These are phyloP conservation scores for Phytophthora litchii DNA, from an alignment of 352 stramenopile genomes.

Conservation along the genomic window DNA sequence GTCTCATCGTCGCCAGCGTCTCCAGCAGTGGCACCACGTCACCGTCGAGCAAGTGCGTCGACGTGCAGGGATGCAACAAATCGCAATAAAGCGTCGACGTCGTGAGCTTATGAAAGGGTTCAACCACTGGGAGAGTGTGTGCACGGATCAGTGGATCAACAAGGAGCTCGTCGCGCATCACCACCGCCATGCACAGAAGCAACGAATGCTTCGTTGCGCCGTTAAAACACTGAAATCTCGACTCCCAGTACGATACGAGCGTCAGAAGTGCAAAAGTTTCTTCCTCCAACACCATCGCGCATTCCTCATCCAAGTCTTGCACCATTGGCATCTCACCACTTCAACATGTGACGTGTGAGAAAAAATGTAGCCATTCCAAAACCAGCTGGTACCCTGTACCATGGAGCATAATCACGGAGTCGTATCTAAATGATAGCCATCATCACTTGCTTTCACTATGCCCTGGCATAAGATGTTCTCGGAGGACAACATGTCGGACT, in stretches of 20 bases:
- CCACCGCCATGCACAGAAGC: slow-evolving; percentile 22
- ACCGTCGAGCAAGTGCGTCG: not conserved
- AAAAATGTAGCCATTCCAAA: slow-evolving; percentile 13
- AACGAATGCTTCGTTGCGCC: slow-evolving; percentile 1
- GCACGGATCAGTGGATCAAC: slow-evolving; percentile 48
- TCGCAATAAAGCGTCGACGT: slow-evolving; percentile 7
- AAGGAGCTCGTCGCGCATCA: slow-evolving; percentile 40
- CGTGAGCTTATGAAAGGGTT: slow-evolving; percentile 28
- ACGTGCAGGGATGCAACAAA: slow-evolving; percentile 14
- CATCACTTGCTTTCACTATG: slow-evolving; percentile 25
- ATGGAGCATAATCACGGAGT: slow-evolving; percentile 21
- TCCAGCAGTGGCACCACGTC: slow-evolving; percentile 31
- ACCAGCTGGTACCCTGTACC: slow-evolving; percentile 21
- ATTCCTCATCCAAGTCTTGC: slow-evolving; percentile 19
- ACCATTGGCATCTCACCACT: slow-evolving; percentile 18
- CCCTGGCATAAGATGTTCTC: slow-evolving; percentile 25
- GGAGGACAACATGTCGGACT: slow-evolving; percentile 12
- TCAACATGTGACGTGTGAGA: slow-evolving; percentile 38
- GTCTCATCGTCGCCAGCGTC: slow-evolving; percentile 14
- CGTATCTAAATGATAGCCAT: slow-evolving; percentile 6
- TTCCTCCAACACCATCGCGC: slow-evolving; percentile 16
- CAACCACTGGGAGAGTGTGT: slow-evolving; percentile 59
- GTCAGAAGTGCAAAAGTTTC: slow-evolving; percentile 16
- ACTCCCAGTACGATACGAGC: slow-evolving; percentile 21
- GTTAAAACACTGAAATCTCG: slow-evolving; percentile 25